Evolutionary conservation across 805 yeast species (phyloP).

Genomic region (Starmerella apis): DNA sequence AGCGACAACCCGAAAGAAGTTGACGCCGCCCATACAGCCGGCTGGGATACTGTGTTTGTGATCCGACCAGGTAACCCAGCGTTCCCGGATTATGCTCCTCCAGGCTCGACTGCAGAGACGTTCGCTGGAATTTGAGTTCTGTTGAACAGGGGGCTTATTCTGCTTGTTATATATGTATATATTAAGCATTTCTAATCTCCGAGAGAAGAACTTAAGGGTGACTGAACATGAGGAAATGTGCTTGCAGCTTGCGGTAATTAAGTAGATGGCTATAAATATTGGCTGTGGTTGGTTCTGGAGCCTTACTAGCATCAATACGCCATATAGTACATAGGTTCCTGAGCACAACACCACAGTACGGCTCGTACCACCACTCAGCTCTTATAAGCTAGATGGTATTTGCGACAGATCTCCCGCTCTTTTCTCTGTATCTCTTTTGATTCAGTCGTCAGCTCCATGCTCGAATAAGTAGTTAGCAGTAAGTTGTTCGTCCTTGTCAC

Average conservation of each 20-base stretch:
- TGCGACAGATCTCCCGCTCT: too few relatives aligned
- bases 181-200: too few relatives aligned
- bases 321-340: too few relatives aligned
- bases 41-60: constrained; percentile 49
- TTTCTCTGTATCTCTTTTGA: too few relatives aligned
- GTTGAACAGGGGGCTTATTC: too few relatives aligned
- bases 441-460: constrained; percentile 31
- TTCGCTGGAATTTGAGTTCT: not conserved
- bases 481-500: constrained; percentile 94
- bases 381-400: too few relatives aligned
- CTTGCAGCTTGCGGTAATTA: not conserved
- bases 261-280: not conserved
- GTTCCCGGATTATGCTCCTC: constrained; percentile 12
- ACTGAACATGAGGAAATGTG: too few relatives aligned
- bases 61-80: constrained; percentile 62
- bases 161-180: too few relatives aligned
- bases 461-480: constrained; percentile 84
- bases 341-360: too few relatives aligned
- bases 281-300: not conserved
- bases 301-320: too few relatives aligned
- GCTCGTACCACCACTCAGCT: too few relatives aligned
- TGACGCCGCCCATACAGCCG: constrained; percentile 59
- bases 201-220: too few relatives aligned
- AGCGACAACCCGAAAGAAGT: constrained; percentile 77
- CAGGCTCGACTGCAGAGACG: constrained; percentile 4